Base-by-base conservation (phyloP, 1,284 basidiomycete species). In the Ustilago tritici region DNA sequence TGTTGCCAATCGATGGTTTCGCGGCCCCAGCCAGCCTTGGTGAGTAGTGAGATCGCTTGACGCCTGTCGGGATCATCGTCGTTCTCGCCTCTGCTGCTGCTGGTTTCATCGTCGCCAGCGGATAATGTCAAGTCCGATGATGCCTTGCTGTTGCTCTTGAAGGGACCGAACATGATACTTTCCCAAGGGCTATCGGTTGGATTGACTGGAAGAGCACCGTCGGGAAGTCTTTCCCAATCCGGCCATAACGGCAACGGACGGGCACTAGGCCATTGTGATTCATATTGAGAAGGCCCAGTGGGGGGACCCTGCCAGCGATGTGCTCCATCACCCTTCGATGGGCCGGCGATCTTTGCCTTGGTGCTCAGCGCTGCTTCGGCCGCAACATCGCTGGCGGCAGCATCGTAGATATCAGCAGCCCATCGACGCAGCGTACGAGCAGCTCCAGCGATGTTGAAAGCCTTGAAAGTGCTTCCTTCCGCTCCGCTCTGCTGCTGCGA, bases 91-190 rank as follows among this genome's bases (percentile, higher is more conserved):
- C 41, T 36, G 35, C 31, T 12, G 40, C 43, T 60, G 32, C 17
- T 28, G 38, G 1, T 49, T 4, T 35, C 10, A 41, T 34, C 32
- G 1, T 43, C 17, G 56, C 46, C 7, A 14, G 61, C 28, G 10
- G 67, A 41, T 35, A 66, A 6, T 23, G 19, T 28, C 1, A 70
- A 56, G 6, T 75, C 67, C 17, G 38, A 34, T 6, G 63, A 46
- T 11, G 57, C 63, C 34, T 47, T 23, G 17, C 31, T 54, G 4
- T 41, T 55, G 40, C 40, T 58, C 12, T 66, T 52, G 50, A 82
- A 82, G 8, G 81, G 81, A 5, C 79, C 81, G 35, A 82, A 79
- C 65, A 81, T 74, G 58, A 72, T 69, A 46, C 58, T 70, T 38
- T 81, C 77, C 78, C 78, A 77, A 0, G 58, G 56, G 41, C 61